Percentiles rank a stretch among this genome's conserved stretches.
Evolutionary conservation across 1,139 yeast genomes (phyloP).

Genomic region (Hemisphaericaspora xylanilytica): DNA sequence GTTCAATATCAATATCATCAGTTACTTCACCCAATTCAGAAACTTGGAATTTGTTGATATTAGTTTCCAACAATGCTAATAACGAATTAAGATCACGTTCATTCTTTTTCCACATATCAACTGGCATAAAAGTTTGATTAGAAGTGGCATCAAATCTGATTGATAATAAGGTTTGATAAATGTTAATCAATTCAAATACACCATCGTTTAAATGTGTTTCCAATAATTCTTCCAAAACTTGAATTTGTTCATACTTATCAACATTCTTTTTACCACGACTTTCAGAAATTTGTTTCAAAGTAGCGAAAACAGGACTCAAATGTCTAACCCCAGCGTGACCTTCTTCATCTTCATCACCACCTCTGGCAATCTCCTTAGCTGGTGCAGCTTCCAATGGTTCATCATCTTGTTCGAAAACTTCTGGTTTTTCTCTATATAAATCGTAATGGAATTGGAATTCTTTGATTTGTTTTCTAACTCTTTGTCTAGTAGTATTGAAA

Average conservation of each 20-base stretch:
- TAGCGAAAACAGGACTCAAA: slow-evolving; percentile 60
- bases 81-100: slow-evolving; percentile 61
- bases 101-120: slow-evolving; percentile 77
- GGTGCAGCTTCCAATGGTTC: slow-evolving; percentile 37
- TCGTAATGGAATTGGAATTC: slow-evolving; percentile 62
- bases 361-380: slow-evolving; percentile 12
- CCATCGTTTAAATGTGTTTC: slow-evolving; percentile 25
- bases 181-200: slow-evolving; percentile 70
- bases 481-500: slow-evolving; percentile 83
- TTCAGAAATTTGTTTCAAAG: slow-evolving; percentile 75
- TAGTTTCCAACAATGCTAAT: slow-evolving; percentile 65
- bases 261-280: slow-evolving; percentile 95
- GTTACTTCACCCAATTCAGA: slow-evolving; percentile 73
- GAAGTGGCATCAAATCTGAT: slow-evolving; percentile 81
- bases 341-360: slow-evolving; percentile 20
- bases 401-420: slow-evolving; percentile 59
- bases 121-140: slow-evolving; percentile 69
- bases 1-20: slow-evolving; percentile 79
- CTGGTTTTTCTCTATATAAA: slow-evolving; percentile 68
- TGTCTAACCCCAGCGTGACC: slow-evolving; percentile 21
- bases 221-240: slow-evolving; percentile 63
- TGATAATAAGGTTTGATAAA: slow-evolving; percentile 81
- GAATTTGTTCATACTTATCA: slow-evolving; percentile 78
- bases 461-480: slow-evolving; percentile 77
- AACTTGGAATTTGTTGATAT: slow-evolving; percentile 59